Conservation (phyloP, 2,329 filamentous ascomycete species). For the Didymellaceae sp. region DNA sequence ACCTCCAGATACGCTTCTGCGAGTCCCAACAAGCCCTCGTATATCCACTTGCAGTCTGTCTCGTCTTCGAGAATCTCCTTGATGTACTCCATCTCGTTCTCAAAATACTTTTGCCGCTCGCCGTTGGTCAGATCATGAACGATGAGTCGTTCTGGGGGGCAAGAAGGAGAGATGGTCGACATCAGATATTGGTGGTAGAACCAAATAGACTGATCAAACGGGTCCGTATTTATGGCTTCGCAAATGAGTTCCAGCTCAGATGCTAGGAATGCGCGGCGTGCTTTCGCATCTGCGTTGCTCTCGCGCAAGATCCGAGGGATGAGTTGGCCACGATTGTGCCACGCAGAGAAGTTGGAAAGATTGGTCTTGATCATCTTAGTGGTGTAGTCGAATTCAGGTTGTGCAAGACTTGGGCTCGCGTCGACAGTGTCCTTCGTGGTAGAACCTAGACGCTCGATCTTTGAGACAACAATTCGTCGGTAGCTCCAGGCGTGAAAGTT, state of each 20-base stretch:
- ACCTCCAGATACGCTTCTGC: slow-evolving; percentile 66
- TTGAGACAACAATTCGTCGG: slow-evolving; percentile 76
- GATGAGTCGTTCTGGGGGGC: slow-evolving; percentile 63
- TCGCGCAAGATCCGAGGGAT: slow-evolving; percentile 79
- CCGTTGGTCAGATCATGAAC: slow-evolving; percentile 66
- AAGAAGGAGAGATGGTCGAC: slow-evolving; percentile 63
- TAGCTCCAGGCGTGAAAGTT: slow-evolving; percentile 99
- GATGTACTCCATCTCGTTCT: slow-evolving; percentile 75
- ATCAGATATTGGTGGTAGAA: slow-evolving; percentile 94
- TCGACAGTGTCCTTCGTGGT: neutral
- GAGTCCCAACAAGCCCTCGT: slow-evolving; percentile 83
- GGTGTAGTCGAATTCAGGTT: slow-evolving; percentile 87
- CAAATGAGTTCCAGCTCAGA: slow-evolving; percentile 78
- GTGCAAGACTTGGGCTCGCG: slow-evolving; percentile 65
- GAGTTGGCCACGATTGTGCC: slow-evolving; percentile 88
- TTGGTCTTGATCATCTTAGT: slow-evolving; percentile 85
- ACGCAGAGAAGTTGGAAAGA: slow-evolving; percentile 95
- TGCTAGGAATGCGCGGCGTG: slow-evolving; percentile 74
- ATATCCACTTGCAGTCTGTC: slow-evolving; percentile 83
- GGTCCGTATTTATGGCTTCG: slow-evolving; percentile 82
- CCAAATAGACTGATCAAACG: slow-evolving; percentile 95
- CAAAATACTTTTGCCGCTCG: slow-evolving; percentile 71
- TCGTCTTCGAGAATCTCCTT: slow-evolving; percentile 71
- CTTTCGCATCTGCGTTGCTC: slow-evolving; percentile 66
- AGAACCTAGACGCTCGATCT: slow-evolving; percentile 67